Base-by-base conservation (phyloP, 495 filamentous ascomycete genomes). In the Trichocladium uniseriatum region DNA sequence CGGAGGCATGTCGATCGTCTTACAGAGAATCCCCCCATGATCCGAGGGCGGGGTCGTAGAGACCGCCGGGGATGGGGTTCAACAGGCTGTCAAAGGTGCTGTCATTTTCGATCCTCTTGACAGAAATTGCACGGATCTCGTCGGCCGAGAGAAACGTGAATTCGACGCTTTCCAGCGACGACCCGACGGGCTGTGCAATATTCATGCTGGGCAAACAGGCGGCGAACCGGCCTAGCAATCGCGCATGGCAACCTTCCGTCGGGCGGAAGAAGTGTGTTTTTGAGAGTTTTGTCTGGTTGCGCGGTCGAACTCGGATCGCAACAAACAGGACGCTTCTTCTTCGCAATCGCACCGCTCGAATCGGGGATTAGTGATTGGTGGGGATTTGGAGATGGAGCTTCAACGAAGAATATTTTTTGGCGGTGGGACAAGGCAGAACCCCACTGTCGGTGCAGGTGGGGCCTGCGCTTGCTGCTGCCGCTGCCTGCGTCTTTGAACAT, bases 31-130 rank as follows among this genome's bases (percentile, higher is more conserved):
- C 87, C 40, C 79, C 78, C 79, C 85, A 91, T 43, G 92, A 85
- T n/a, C 94, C 94, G 44, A 99, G 74, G 44, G 92, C 89, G 38
- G 87, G 76, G 66, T 96, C 94, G 62, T 97, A 94, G 7, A 99
- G 76, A 59, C 94, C 94, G 48, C 87, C 86, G 16, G 88, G 87
- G 27, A 86, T 74, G 35, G 88, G 87, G 60, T 89, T 87, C 57
- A 91, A 73, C 36, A 94, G 78, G 50, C 79, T 84, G 66, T 95
- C 91, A 65, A 96, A 89, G 18, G 94, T 95, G 36, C 75, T 81
- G 18, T 87, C 81, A 72, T 90, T 91, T 52, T 89, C 80, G 57
- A 99, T 92, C 66, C 80, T 80, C 72, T 89, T 92, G 48, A 95
- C 94, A 8, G 94, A 97, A 40, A 95, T 77, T 52, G 81, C 77